Conservation (phyloP, 2,329 filamentous ascomycete species). For the Chrysosporium queenslandicum region DNA sequence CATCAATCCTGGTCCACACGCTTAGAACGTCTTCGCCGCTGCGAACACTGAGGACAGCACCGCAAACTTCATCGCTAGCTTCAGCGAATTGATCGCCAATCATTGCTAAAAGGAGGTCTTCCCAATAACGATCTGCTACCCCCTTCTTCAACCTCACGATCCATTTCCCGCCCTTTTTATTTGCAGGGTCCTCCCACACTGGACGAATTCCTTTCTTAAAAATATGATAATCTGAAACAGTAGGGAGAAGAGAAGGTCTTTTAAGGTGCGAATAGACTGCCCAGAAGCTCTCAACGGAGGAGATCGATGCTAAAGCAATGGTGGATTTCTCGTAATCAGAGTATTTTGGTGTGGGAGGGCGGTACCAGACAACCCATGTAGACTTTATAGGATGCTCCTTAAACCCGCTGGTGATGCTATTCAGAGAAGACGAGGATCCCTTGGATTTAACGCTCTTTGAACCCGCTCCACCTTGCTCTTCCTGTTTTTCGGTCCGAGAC, state of each 20-base stretch:
- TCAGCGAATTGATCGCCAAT: constrained; percentile 91
- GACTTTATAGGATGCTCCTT: constrained; percentile 59
- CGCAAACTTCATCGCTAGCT: constrained; percentile 86
- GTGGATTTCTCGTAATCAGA: constrained; percentile 98
- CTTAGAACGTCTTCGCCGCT: constrained; percentile 95
- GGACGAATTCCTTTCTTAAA: constrained; percentile 95
- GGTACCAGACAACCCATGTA: constrained; percentile 94
- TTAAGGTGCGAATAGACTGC: constrained; percentile 80
- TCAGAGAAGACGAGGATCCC: constrained; percentile 33
- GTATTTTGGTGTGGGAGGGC: constrained; percentile 91
- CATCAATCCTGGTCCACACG: constrained; percentile 93
- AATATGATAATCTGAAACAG: constrained; percentile 94
- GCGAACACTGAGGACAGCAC: constrained; percentile 83
- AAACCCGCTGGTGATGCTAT: constrained; percentile 21
- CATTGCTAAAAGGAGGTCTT: constrained; percentile 80
- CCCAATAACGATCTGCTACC: constrained; percentile 92
- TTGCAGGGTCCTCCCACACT: constrained; percentile 97
- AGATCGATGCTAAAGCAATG: constrained; percentile 71
- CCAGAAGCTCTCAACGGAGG: constrained; percentile 84
- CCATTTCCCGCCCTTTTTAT: constrained; percentile 95
- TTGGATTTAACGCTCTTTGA: constrained; percentile 31
- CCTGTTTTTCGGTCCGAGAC: constrained; percentile 54
- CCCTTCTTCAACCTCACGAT: constrained; percentile 95
- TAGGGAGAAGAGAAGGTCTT: constrained; percentile 73
- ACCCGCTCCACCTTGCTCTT: constrained; percentile 27